Evolutionary conservation across 306 rosid species (phyloP).

Genomic region (Sindora glabra): DNA sequence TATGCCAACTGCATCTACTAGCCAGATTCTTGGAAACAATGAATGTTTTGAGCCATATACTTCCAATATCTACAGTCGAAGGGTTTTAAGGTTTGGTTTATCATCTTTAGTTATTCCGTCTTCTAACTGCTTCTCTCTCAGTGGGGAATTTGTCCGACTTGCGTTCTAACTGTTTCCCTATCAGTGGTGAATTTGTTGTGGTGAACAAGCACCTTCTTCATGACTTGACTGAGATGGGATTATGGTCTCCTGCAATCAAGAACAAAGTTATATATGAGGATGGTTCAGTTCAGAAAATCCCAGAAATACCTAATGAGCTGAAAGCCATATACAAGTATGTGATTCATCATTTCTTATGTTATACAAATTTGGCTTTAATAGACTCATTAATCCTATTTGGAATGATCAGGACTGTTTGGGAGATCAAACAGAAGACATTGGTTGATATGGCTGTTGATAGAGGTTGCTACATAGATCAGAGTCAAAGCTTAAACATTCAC

Average conservation of each 20-base stretch:
- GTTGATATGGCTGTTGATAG: constrained; percentile 92
- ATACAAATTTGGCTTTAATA: too few relatives aligned
- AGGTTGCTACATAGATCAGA: constrained; percentile 85
- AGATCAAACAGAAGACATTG: constrained; percentile 82
- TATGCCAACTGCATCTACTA: constrained; percentile 53
- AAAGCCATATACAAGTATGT: constrained; percentile 72
- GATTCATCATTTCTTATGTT: background rate
- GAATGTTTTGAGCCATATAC: constrained; percentile 55
- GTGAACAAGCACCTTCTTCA: constrained; percentile 87
- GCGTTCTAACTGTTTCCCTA: constrained; percentile 16
- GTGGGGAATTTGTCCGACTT: background rate
- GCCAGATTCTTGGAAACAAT: constrained; percentile 53
- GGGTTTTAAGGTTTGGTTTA: constrained; percentile 28
- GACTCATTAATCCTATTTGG: background rate
- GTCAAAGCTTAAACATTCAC: constrained; percentile 88
- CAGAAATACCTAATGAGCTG: constrained; percentile 59
- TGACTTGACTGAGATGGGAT: constrained; percentile 84
- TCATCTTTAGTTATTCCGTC: background rate
- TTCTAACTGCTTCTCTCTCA: too few relatives aligned
- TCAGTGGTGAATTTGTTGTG: constrained; percentile 92
- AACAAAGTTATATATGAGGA: constrained; percentile 59
- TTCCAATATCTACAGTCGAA: constrained; percentile 36
- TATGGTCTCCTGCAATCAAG: constrained; percentile 74
- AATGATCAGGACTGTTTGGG: constrained; percentile 78
- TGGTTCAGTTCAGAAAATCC: constrained; percentile 67